A percentile compares a stretch with the other conserved stretches of the same genome.
These are phyloP conservation scores for Tripterygium wilfordii DNA, from an alignment of 177 flowering plant genomes.

Conservation along the genomic window DNA sequence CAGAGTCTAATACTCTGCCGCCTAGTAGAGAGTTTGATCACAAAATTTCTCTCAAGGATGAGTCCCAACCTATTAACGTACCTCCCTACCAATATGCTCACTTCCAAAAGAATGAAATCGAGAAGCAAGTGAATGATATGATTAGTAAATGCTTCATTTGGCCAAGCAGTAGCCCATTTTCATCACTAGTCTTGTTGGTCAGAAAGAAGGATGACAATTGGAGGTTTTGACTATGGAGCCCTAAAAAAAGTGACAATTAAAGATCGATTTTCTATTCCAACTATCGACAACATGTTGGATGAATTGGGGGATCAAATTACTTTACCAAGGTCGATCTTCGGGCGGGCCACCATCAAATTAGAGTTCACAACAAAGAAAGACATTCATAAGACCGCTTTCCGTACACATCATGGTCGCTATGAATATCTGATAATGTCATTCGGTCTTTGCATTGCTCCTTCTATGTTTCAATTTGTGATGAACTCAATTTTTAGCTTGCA, in stretches of 20 bases:
- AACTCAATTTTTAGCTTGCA: no score
- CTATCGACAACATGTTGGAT: constrained; percentile 1
- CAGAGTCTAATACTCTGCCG: not conserved
- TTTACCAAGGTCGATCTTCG: constrained; percentile 2
- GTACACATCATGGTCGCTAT: constrained; percentile 8
- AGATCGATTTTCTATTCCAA: no score
- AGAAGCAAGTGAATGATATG: constrained; percentile 4
- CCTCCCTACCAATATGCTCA: not conserved
- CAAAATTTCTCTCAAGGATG: not conserved
- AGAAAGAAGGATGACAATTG: not conserved
- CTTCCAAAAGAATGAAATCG: not conserved
- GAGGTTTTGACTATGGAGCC: constrained; percentile 2
- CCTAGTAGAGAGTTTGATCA: not conserved
- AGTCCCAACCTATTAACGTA: not conserved
- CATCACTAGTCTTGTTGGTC: not conserved
- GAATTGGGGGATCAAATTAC: not conserved
- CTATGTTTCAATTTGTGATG: constrained; percentile 8
- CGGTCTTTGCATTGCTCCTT: not conserved
- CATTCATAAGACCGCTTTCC: constrained; percentile 1
- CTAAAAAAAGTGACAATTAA: not conserved
- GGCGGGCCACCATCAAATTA: not conserved
- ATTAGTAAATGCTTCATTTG: not conserved
- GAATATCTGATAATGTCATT: constrained; percentile 10
- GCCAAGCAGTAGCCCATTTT: not conserved
- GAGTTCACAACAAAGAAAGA: not conserved